These are phyloP conservation scores for Pichia sp. DNA, from an alignment of 1,139 yeast genomes.

Conservation along the genomic window DNA sequence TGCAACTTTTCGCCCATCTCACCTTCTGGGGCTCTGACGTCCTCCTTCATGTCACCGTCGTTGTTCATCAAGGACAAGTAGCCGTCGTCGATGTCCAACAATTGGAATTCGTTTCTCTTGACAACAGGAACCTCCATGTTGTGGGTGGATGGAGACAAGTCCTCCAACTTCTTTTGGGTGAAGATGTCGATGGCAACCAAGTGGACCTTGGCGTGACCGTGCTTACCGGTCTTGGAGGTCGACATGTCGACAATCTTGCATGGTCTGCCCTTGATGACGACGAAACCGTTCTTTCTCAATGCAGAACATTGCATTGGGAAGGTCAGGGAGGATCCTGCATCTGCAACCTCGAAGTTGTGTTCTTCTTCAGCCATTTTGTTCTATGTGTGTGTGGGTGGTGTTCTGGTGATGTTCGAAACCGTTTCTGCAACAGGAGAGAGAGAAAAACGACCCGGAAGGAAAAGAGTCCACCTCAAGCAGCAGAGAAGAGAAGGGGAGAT, in stretches of 20 bases:
- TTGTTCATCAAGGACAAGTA: constrained; percentile 93
- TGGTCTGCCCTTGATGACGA: constrained; percentile 98
- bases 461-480: constrained; percentile 1
- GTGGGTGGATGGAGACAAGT: constrained; percentile 99
- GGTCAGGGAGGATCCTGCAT: constrained; percentile 98
- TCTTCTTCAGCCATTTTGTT: constrained; percentile 72
- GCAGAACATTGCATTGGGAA: constrained; percentile 99
- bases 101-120: constrained; percentile 89
- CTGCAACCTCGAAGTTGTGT: constrained; percentile 95
- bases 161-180: constrained; percentile 99
- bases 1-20: constrained; percentile 92
- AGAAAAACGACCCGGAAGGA: not conserved
- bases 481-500: not conserved
- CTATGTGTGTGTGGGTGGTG: not conserved
- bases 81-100: constrained; percentile 97
- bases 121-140: constrained; percentile 99
- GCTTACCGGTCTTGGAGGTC: constrained; percentile 99
- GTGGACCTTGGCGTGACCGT: constrained; percentile 99
- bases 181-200: constrained; percentile 97
- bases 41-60: constrained; percentile 99
- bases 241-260: constrained; percentile 99
- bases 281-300: constrained; percentile 99
- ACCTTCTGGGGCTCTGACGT: constrained; percentile 96
- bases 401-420: not conserved
- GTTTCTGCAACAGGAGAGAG: not conserved